Evolutionary conservation across 2,329 filamentous ascomycete genomes (phyloP).

Genomic region (Immersiporthe knoxdaviesiana): DNA sequence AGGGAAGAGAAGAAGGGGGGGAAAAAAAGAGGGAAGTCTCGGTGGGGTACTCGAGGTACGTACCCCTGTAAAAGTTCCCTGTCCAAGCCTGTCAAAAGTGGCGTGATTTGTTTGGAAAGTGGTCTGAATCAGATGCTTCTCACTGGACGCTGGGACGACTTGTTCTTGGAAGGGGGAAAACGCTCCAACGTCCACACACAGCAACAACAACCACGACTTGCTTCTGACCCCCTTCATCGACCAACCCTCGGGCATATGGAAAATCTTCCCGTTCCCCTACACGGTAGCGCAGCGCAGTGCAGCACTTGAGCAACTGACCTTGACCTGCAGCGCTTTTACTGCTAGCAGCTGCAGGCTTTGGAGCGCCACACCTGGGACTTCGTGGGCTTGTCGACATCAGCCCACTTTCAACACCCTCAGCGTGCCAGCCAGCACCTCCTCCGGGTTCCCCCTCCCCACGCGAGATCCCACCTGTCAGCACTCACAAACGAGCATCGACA

Average conservation of each 20-base stretch:
- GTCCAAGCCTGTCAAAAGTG: constrained; percentile 20
- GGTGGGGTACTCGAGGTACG: neutral
- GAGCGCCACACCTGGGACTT: neutral
- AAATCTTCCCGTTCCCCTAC: too few relatives aligned
- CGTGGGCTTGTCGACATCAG: constrained; percentile 6
- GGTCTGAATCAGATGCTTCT: constrained; percentile 19
- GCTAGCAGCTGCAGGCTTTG: neutral
- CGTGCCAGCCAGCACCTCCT: constrained; percentile 1
- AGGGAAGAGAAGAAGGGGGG: neutral
- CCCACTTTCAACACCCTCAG: constrained; percentile 14
- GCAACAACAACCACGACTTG: neutral
- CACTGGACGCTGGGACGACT: constrained; percentile 1
- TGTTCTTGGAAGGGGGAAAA: neutral
- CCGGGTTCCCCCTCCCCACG: neutral
- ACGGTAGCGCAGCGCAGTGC: neutral
- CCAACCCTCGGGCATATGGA: neutral
- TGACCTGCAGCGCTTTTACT: neutral
- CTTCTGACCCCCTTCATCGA: neutral
- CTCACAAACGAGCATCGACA: neutral
- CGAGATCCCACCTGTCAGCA: neutral
- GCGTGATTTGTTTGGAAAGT: constrained; percentile 22
- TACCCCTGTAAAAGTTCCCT: constrained; percentile 12
- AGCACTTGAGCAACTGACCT: constrained; percentile 2
- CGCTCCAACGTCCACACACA: constrained; percentile 2
- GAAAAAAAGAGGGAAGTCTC: neutral